Percentiles rank a stretch among this genome's conserved stretches.
Conservation (phyloP, 2,329 filamentous ascomycete genomes). For the Diplodia mutila region DNA sequence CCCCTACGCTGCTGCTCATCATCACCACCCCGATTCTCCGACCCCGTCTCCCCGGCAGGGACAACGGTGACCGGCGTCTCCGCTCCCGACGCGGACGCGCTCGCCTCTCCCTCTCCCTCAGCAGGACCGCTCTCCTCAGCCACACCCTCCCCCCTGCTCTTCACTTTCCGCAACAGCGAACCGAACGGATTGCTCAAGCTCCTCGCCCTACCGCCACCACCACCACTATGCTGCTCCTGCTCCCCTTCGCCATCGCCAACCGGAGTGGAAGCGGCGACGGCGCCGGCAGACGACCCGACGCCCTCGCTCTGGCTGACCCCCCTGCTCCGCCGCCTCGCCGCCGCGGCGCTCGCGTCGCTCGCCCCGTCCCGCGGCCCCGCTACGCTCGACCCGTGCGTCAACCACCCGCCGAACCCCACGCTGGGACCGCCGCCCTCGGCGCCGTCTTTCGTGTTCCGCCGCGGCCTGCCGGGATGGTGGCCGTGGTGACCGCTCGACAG, state of each 20-base stretch:
- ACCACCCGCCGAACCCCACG: constrained; percentile 3
- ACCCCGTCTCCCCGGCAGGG: too few relatives aligned
- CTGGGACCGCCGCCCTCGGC: not conserved
- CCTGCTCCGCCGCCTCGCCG: not conserved
- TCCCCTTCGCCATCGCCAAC: not conserved
- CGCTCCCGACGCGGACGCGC: too few relatives aligned
- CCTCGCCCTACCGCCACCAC: constrained; percentile 3
- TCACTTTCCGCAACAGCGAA: constrained; percentile 8
- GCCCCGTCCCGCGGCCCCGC: constrained; percentile 13
- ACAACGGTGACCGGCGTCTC: too few relatives aligned
- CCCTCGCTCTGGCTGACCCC: constrained; percentile 7
- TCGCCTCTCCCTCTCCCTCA: not conserved
- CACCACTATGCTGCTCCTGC: constrained; percentile 15
- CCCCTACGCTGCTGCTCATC: too few relatives aligned
- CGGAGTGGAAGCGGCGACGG: not conserved
- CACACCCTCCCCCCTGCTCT: constrained; percentile 1
- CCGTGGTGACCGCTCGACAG: not conserved
- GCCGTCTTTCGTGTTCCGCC: not conserved
- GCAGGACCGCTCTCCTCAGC: not conserved
- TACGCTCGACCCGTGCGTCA: not conserved
- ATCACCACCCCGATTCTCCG: too few relatives aligned
- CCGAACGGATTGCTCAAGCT: constrained; percentile 28
- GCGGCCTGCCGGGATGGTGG: not conserved
- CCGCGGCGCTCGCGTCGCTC: not conserved
- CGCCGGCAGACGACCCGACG: not conserved